Evolutionary conservation across 78 protist species (phyloP).

Genomic region (Guillardia theta): DNA sequence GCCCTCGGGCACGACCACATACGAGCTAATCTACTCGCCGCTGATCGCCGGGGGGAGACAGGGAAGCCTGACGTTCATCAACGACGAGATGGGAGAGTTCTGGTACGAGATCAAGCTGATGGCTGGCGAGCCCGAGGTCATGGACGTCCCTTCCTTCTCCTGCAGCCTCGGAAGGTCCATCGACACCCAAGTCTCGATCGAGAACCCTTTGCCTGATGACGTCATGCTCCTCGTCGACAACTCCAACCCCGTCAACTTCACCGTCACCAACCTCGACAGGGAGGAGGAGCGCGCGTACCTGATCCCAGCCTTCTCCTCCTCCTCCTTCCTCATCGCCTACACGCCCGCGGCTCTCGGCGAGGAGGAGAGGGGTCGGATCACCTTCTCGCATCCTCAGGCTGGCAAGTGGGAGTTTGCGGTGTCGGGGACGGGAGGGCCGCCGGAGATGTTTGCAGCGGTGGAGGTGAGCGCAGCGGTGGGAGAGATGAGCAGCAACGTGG

Average conservation of each 20-base stretch:
- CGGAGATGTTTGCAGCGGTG: background rate
- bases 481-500: background rate
- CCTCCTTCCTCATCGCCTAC: too few species aligned
- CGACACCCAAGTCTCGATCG: background rate
- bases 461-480: background rate
- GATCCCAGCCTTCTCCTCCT: too few species aligned
- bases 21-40: constrained; percentile 60
- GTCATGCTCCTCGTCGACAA: background rate
- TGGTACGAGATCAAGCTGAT: constrained; percentile 57
- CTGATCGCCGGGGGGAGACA: constrained; percentile 3
- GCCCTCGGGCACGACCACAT: background rate
- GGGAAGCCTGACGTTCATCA: constrained; percentile 54
- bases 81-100: constrained; percentile 63
- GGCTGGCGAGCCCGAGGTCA: constrained; percentile 26
- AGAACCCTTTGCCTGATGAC: background rate
- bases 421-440: background rate
- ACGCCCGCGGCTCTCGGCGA: background rate
- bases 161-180: background rate
- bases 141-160: background rate
- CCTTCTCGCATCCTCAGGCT: background rate
- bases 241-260: background rate
- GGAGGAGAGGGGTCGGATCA: background rate
- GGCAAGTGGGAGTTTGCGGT: background rate
- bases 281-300: background rate
- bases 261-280: background rate